phyloP scores from a whole-genome alignment of 202 grass and related monocot species.

The Eragrostis tef region DNA sequence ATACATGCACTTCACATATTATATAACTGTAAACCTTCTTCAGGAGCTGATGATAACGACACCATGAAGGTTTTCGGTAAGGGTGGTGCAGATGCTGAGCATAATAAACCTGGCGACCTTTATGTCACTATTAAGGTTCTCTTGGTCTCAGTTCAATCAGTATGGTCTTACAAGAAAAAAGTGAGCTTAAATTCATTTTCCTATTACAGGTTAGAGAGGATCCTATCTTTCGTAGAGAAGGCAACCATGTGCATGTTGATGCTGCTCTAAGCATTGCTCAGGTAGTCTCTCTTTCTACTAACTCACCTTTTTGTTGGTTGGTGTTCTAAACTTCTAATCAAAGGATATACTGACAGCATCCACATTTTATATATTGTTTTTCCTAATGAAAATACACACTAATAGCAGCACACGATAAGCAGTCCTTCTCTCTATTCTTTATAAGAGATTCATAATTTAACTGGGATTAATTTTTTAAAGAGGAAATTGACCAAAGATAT shows the following conservation, averaged over 20 bases:
- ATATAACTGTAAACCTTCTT: constrained; percentile 23
- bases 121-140: constrained; percentile 86
- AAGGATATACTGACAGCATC: background rate
- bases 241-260: constrained; percentile 89
- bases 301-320: background rate
- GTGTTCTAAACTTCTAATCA: constrained; percentile 2
- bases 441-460: background rate
- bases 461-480: background rate
- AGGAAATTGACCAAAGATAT: background rate
- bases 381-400: constrained; percentile 25
- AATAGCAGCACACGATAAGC: background rate
- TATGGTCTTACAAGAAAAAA: background rate
- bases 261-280: constrained; percentile 80
- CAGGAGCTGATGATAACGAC: constrained; percentile 79
- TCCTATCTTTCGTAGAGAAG: constrained; percentile 86
- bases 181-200: constrained; percentile 39
- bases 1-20: constrained; percentile 12
- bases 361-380: constrained; percentile 1
- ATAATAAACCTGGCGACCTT: constrained; percentile 88
- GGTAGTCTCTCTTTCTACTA: constrained; percentile 49
- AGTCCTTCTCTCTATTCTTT: constrained; percentile 25
- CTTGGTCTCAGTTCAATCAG: constrained; percentile 30
- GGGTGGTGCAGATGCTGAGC: constrained; percentile 86
- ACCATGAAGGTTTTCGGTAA: constrained; percentile 83
- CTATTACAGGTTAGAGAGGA: constrained; percentile 80